Conservation (phyloP, 1,284 basidiomycete species). For the Wallemia hederae region DNA sequence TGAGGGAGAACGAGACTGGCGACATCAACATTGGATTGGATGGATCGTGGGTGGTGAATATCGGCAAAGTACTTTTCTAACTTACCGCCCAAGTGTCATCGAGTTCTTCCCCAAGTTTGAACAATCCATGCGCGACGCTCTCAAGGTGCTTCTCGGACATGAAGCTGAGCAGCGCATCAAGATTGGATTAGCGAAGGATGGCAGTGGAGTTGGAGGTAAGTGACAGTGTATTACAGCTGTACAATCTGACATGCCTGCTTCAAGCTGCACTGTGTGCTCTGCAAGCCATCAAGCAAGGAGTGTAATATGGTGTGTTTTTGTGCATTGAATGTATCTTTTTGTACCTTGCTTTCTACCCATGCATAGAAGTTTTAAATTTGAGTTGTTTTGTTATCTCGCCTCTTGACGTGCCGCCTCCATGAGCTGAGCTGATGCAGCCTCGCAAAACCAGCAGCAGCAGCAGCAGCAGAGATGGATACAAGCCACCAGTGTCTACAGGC, state of each 20-base stretch:
- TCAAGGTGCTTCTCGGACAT: constrained; percentile 45
- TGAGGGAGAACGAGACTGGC: constrained; percentile 21
- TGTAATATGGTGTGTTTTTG: too few relatives aligned
- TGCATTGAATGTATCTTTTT: neutral
- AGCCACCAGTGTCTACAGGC: neutral
- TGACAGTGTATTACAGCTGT: constrained; percentile 1
- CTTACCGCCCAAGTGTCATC: constrained; percentile 29
- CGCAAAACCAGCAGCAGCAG: too few relatives aligned
- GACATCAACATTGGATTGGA: constrained; percentile 55
- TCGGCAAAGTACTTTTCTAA: constrained; percentile 11
- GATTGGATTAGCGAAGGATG: constrained; percentile 84
- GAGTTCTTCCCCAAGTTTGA: constrained; percentile 74
- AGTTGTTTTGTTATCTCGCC: neutral
- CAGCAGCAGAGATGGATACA: neutral
- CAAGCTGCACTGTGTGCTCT: neutral
- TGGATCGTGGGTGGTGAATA: constrained; percentile 30
- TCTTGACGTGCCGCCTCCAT: neutral
- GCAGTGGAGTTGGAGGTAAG: constrained; percentile 82
- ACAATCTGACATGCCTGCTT: neutral
- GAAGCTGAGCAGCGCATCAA: constrained; percentile 46
- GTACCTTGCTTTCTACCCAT: neutral
- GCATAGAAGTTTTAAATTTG: neutral
- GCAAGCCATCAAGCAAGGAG: neutral
- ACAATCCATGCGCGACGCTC: constrained; percentile 35
- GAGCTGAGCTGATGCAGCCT: too few relatives aligned